Percentiles rank a stretch among this genome's conserved stretches.
Evolutionary conservation across 176 grass and related monocot genomes (phyloP).

Genomic region (Paspalum notatum): DNA sequence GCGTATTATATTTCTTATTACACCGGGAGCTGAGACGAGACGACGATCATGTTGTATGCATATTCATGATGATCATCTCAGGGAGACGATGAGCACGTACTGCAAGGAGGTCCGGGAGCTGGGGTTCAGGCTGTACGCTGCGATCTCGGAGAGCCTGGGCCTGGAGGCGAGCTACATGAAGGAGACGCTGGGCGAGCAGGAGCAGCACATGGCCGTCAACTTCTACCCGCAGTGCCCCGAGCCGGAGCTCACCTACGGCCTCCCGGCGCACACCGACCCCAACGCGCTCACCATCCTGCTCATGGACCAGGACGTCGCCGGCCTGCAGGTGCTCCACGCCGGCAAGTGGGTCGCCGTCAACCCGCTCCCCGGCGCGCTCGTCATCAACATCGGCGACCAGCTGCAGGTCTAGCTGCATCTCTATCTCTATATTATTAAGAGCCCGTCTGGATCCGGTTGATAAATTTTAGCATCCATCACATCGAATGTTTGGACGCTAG

Average conservation of each 20-base stretch:
- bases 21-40: too few species aligned
- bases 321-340: slow-evolving; percentile 65
- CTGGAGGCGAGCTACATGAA: slow-evolving; percentile 63
- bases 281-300: slow-evolving; percentile 92
- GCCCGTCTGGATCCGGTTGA: too few species aligned
- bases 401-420: slow-evolving; percentile 73
- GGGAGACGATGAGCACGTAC: slow-evolving; percentile 71
- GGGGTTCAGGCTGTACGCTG: slow-evolving; percentile 58
- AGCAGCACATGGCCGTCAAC: slow-evolving; percentile 91
- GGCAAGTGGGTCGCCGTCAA: slow-evolving; percentile 75
- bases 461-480: too few species aligned
- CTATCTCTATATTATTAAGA: too few species aligned
- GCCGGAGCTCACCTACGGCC: slow-evolving; percentile 79
- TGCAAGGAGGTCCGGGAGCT: slow-evolving; percentile 64
- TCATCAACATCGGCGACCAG: slow-evolving; percentile 85
- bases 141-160: slow-evolving; percentile 68
- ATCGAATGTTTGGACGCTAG: too few species aligned
- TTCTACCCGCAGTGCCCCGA: slow-evolving; percentile 79
- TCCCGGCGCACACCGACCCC: slow-evolving; percentile 83
- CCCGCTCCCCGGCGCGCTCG: slow-evolving; percentile 60
- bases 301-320: slow-evolving; percentile 70
- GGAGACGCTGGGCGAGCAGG: slow-evolving; percentile 66
- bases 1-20: too few species aligned
- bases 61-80: neutral
- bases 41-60: too few species aligned